These are phyloP conservation scores for Hansfordia pulvinata DNA, from an alignment of 2,329 filamentous ascomycete genomes.

Conservation along the genomic window DNA sequence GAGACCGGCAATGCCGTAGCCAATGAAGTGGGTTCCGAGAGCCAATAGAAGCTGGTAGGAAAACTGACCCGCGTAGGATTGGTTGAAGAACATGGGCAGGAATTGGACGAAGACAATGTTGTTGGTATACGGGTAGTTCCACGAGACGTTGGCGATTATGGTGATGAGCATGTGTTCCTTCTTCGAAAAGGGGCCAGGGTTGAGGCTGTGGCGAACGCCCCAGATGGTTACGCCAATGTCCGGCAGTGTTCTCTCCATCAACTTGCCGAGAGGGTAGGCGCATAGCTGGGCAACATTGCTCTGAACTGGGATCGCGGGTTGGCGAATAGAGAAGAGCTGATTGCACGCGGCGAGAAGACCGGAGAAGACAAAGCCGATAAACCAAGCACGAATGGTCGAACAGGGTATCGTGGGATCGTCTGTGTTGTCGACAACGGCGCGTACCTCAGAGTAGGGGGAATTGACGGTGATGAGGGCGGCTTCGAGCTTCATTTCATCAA, in stretches of 20 bases:
- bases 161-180: slow-evolving; percentile 48
- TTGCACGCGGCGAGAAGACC: slow-evolving; percentile 36
- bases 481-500: slow-evolving; percentile 41
- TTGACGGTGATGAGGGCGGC: slow-evolving; percentile 39
- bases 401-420: slow-evolving; percentile 34
- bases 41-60: slow-evolving; percentile 35
- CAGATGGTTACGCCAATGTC: slow-evolving; percentile 32
- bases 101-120: slow-evolving; percentile 36
- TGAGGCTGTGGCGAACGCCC: slow-evolving; percentile 18
- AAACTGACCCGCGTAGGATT: slow-evolving; percentile 30
- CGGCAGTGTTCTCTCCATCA: slow-evolving; percentile 34
- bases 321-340: slow-evolving; percentile 43
- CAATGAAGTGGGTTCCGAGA: slow-evolving; percentile 38
- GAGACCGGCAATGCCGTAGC: slow-evolving; percentile 38
- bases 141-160: slow-evolving; percentile 47
- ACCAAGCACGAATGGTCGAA: slow-evolving; percentile 41
- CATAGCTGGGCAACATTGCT: slow-evolving; percentile 43
- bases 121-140: slow-evolving; percentile 31
- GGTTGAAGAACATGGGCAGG: slow-evolving; percentile 34
- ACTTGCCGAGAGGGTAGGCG: slow-evolving; percentile 39
- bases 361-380: slow-evolving; percentile 36
- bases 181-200: slow-evolving; percentile 29
- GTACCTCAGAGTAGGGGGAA: slow-evolving; percentile 43
- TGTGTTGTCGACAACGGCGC: slow-evolving; percentile 41
- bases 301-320: slow-evolving; percentile 38